Evolutionary conservation across 495 filamentous ascomycete genomes (phyloP).

Genomic region (Hypoxylon perforatum): DNA sequence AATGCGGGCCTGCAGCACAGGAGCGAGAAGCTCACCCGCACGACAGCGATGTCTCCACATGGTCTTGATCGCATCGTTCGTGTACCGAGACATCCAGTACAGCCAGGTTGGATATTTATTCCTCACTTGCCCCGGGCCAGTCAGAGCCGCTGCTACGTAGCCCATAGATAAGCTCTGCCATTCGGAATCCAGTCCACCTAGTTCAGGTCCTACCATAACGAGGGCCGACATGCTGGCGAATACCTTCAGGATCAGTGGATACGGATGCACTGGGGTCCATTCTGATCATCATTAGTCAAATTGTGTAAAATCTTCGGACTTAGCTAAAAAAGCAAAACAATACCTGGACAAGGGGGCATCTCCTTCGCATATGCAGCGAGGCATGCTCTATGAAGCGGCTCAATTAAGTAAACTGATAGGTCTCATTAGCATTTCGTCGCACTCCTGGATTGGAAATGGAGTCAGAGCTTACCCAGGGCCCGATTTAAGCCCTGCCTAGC

Average conservation of each 20-base stretch:
- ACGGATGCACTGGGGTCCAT: background rate
- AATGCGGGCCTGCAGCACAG: no score
- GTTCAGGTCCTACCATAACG: background rate
- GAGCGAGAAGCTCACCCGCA: background rate
- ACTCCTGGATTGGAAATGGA: no score
- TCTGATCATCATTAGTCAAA: conserved; percentile 1
- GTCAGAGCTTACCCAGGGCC: background rate
- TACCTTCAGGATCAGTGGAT: background rate
- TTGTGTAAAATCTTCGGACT: no score
- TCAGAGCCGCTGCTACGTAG: background rate
- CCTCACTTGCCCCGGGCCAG: background rate
- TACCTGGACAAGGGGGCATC: background rate
- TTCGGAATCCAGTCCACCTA: background rate
- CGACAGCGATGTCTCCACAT: background rate
- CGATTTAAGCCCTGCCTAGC: no score
- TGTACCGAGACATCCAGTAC: background rate
- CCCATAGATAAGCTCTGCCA: background rate
- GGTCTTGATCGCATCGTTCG: background rate
- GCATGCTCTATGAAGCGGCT: background rate
- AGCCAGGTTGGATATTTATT: background rate
- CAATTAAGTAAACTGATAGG: background rate
- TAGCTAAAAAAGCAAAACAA: no score
- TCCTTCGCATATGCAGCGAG: background rate
- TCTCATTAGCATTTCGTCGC: no score
- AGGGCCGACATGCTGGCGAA: background rate